A percentile compares a stretch with the other conserved stretches of the same genome.
phyloP scores from a whole-genome alignment of 2,329 filamentous ascomycete species.

The Lithohypha guttulata region DNA sequence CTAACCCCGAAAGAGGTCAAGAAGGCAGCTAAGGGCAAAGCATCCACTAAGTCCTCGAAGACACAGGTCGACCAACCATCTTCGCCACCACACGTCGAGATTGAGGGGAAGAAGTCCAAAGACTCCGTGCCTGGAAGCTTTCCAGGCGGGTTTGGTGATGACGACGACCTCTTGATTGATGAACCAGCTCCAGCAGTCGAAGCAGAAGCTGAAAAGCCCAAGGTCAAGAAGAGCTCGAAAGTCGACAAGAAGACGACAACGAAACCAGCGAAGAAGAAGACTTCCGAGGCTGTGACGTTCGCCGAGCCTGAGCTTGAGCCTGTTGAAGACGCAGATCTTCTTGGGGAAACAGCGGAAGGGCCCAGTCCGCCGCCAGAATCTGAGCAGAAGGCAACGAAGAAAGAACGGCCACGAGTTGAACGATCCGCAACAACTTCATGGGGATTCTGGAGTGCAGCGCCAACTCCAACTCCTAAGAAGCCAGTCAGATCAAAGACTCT shows the following conservation, averaged over 20 bases:
- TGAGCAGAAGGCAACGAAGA: slow-evolving; percentile 51
- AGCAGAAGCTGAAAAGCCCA: slow-evolving; percentile 18
- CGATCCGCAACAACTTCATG: slow-evolving; percentile 60
- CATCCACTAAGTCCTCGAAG: slow-evolving; percentile 26
- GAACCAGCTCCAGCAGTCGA: slow-evolving; percentile 18
- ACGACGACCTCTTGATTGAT: slow-evolving; percentile 29
- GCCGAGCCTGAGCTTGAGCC: slow-evolving; percentile 14
- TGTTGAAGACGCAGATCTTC: slow-evolving; percentile 17
- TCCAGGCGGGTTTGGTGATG: slow-evolving; percentile 40
- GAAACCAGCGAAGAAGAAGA: slow-evolving; percentile 21
- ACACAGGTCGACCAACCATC: slow-evolving; percentile 17
- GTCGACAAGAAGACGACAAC: slow-evolving; percentile 22
- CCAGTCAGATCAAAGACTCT: slow-evolving; percentile 40
- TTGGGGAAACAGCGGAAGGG: slow-evolving; percentile 25
- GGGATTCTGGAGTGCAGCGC: slow-evolving; percentile 62
- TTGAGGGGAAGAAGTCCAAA: slow-evolving; percentile 25
- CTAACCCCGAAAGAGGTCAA: slow-evolving; percentile 31
- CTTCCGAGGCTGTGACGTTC: slow-evolving; percentile 25
- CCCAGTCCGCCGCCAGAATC: slow-evolving; percentile 46
- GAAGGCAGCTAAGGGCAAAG: slow-evolving; percentile 25
- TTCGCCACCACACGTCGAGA: slow-evolving; percentile 24
- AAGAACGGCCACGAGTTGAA: slow-evolving; percentile 65
- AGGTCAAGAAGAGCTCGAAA: slow-evolving; percentile 14
- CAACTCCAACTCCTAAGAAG: slow-evolving; percentile 33
- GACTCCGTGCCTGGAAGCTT: slow-evolving; percentile 48